Conservation (phyloP, 1,284 basidiomycete genomes). For the Mycena sp. region DNA sequence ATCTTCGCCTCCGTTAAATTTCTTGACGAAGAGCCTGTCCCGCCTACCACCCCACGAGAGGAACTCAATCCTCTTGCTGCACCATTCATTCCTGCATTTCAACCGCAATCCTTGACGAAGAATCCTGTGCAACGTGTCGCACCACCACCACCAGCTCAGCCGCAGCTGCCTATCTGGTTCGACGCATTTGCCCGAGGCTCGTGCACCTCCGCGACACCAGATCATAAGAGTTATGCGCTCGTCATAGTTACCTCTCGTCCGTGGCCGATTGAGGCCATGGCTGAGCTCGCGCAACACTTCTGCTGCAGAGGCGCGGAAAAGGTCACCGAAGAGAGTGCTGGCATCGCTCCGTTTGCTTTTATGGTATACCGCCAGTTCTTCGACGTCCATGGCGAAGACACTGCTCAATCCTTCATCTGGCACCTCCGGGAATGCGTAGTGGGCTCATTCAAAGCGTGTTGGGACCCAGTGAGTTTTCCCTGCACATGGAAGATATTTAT, state of each 20-base stretch:
- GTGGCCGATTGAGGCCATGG: slow-evolving; percentile 34
- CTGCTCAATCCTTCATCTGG: slow-evolving; percentile 39
- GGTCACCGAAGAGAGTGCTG: slow-evolving; percentile 22
- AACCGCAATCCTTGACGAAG: not conserved
- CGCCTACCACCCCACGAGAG: slow-evolving; percentile 7
- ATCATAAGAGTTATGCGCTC: slow-evolving; percentile 6
- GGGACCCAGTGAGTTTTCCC: slow-evolving; percentile 43
- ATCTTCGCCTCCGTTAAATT: slow-evolving; percentile 19
- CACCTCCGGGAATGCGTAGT: slow-evolving; percentile 41
- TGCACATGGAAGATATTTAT: not conserved
- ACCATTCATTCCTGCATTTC: slow-evolving; percentile 23
- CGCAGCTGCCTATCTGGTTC: slow-evolving; percentile 15
- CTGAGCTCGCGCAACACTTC: slow-evolving; percentile 38
- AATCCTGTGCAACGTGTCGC: not conserved
- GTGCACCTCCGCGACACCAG: slow-evolving; percentile 12
- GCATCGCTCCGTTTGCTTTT: slow-evolving; percentile 42
- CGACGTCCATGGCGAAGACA: slow-evolving; percentile 29
- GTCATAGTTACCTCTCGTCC: slow-evolving; percentile 18
- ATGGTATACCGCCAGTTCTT: slow-evolving; percentile 39
- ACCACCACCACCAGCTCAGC: slow-evolving; percentile 4
- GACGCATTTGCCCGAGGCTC: slow-evolving; percentile 22
- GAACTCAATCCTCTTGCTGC: slow-evolving; percentile 27
- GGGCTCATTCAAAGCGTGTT: slow-evolving; percentile 43
- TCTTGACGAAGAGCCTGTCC: not conserved
- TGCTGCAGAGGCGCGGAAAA: slow-evolving; percentile 35